Evolutionary conservation across 805 yeast genomes (phyloP).

Genomic region (Hanseniaspora thailandica): DNA sequence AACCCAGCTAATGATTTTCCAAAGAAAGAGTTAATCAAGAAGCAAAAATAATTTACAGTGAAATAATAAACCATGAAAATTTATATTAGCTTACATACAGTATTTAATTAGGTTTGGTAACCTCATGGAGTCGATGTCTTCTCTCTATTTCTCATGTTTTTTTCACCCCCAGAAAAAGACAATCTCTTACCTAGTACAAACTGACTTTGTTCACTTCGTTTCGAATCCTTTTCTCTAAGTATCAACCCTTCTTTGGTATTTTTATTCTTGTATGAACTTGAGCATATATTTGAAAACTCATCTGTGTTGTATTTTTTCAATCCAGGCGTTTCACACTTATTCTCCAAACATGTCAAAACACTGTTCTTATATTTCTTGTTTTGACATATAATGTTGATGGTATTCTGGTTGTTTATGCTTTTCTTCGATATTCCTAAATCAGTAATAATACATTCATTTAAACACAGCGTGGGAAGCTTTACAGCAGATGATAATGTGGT

Average conservation of each 20-base stretch:
- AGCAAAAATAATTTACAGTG: neutral
- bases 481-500: neutral
- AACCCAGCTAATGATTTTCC: neutral
- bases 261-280: neutral
- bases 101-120: neutral
- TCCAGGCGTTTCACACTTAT: constrained; percentile 11
- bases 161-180: neutral
- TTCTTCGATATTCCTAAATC: neutral
- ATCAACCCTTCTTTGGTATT: neutral
- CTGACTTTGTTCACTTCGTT: neutral
- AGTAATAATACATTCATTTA: neutral
- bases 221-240: neutral
- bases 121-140: neutral
- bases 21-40: neutral
- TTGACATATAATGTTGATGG: neutral
- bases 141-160: neutral
- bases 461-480: constrained; percentile 8
- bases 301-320: neutral
- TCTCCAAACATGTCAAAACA: constrained; percentile 1
- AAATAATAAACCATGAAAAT: too few species aligned
- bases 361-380: neutral
- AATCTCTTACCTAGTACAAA: neutral
- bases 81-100: neutral
- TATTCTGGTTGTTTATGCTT: neutral
- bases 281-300: neutral